Evolutionary conservation across 2,329 filamentous ascomycete species (phyloP).

Genomic region (Colletotrichum brevisporum): DNA sequence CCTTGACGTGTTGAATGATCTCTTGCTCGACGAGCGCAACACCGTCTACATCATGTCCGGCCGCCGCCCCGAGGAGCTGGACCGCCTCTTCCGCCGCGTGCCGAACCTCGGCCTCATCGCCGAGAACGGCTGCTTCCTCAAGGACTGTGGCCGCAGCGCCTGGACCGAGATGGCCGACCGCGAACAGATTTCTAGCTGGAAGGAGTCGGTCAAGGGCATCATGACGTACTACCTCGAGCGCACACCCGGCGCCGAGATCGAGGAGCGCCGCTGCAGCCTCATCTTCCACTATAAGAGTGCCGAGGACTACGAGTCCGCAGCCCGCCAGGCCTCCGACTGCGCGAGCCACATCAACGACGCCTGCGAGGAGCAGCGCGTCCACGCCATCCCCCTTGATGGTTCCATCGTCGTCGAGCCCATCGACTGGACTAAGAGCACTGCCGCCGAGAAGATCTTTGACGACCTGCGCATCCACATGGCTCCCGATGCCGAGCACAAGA

Average conservation of each 20-base stretch:
- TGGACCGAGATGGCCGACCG: conserved; percentile 87
- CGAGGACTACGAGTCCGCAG: conserved; percentile 81
- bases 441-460: conserved; percentile 81
- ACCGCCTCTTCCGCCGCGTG: conserved; percentile 86
- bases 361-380: conserved; percentile 85
- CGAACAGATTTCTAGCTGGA: conserved; percentile 81
- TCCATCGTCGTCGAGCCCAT: conserved; percentile 87
- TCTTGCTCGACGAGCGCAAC: conserved; percentile 85
- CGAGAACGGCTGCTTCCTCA: conserved; percentile 94
- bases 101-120: conserved; percentile 90
- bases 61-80: conserved; percentile 87
- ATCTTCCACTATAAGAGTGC: conserved; percentile 91
- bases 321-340: conserved; percentile 88
- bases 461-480: conserved; percentile 61
- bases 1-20: conserved; percentile 84
- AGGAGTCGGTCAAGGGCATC: conserved; percentile 84
- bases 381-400: conserved; percentile 84
- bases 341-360: conserved; percentile 96
- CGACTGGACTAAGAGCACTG: conserved; percentile 90
- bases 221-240: conserved; percentile 92
- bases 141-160: conserved; percentile 74
- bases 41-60: conserved; percentile 95
- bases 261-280: conserved; percentile 91
- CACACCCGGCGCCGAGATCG: conserved; percentile 88
- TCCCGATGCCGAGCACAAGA: conserved; percentile 50